phyloP scores from a whole-genome alignment of 495 filamentous ascomycete genomes.

The Cetradonia linearis region DNA sequence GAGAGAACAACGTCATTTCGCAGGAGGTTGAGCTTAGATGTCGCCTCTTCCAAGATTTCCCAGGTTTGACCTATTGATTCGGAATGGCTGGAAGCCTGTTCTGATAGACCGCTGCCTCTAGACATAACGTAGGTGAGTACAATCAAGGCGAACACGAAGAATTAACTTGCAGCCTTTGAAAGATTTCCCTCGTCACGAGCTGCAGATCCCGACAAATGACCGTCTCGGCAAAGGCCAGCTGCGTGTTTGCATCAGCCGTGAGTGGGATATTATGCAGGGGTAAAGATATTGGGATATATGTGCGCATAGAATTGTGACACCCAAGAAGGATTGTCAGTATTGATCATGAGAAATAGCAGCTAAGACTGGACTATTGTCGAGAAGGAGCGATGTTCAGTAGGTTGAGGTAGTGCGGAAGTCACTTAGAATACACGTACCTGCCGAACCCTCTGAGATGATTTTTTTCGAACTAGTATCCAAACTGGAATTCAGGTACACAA shows the following conservation, averaged over 20 bases:
- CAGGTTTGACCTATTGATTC: background rate
- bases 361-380: background rate
- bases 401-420: background rate
- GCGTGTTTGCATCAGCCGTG: background rate
- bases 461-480: background rate
- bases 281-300: background rate
- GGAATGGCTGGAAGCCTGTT: background rate
- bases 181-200: background rate
- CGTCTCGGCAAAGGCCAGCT: background rate
- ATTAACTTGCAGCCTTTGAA: background rate
- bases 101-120: background rate
- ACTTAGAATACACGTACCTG: background rate
- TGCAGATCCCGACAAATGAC: background rate
- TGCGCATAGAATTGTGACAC: background rate
- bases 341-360: background rate
- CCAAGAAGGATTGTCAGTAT: background rate
- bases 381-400: background rate
- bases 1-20: background rate
- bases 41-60: background rate
- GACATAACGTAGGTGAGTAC: background rate
- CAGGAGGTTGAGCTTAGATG: background rate
- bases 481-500: background rate
- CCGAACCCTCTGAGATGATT: background rate
- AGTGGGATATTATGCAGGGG: background rate
- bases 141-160: background rate